Conservation (phyloP, 2,329 filamentous ascomycete genomes). For the Aspergillus tamarii region DNA sequence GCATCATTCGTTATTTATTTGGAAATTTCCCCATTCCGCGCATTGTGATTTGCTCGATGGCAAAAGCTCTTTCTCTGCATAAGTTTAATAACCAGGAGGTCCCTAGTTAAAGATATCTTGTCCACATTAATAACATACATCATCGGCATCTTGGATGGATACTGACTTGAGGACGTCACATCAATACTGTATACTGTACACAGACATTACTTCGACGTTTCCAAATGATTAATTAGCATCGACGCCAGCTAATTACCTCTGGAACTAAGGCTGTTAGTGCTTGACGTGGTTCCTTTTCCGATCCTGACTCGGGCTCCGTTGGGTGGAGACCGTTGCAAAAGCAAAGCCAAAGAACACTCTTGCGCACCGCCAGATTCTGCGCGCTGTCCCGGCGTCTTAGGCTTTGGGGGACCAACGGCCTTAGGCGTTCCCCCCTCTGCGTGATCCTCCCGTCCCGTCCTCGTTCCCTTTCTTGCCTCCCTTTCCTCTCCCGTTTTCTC, state of each 20-base stretch:
- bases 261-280: slow-evolving; percentile 7
- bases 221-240: background rate
- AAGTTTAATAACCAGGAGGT: background rate
- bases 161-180: background rate
- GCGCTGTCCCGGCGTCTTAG: slow-evolving; percentile 3
- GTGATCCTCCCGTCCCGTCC: slow-evolving; percentile 6
- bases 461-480: slow-evolving; percentile 17
- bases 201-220: background rate
- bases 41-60: slow-evolving; percentile 2
- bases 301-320: slow-evolving; percentile 4
- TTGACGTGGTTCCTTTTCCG: slow-evolving; percentile 6
- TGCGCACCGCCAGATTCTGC: slow-evolving; percentile 6
- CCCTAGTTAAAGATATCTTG: background rate
- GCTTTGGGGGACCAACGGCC: background rate
- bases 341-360: slow-evolving; percentile 5
- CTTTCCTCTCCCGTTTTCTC: slow-evolving; percentile 19
- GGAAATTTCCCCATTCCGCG: slow-evolving; percentile 1
- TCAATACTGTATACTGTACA: too few species aligned
- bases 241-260: slow-evolving; percentile 4
- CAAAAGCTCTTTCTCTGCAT: background rate
- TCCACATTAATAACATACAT: background rate
- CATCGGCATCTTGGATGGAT: background rate
- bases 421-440: slow-evolving; percentile 10
- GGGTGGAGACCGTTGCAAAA: slow-evolving; percentile 1
- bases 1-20: slow-evolving; percentile 1